Conservation (phyloP, 2,329 filamentous ascomycete species). For the Scolecobasidium constrictum region DNA sequence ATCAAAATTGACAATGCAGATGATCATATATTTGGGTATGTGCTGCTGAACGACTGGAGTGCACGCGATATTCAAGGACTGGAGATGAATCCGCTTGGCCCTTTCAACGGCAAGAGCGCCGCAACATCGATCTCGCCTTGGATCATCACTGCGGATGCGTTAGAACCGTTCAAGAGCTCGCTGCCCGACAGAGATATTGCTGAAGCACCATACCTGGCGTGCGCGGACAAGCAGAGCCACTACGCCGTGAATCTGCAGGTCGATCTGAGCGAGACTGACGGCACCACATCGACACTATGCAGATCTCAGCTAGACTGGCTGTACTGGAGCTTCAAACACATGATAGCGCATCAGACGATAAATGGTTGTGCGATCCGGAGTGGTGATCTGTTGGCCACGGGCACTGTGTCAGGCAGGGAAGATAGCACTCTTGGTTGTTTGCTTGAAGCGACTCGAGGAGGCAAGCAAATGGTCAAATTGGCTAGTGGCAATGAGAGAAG, state of each 20-base stretch:
- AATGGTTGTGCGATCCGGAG: conserved; percentile 58
- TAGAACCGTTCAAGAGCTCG: conserved; percentile 53
- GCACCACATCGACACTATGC: neutral
- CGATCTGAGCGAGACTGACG: conserved; percentile 38
- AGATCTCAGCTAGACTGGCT: conserved; percentile 2
- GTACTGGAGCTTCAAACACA: conserved; percentile 9
- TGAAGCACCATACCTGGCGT: conserved; percentile 53
- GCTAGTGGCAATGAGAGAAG: conserved; percentile 54
- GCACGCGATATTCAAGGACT: conserved; percentile 46
- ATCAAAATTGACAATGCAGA: conserved; percentile 31
- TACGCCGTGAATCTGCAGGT: conserved; percentile 62
- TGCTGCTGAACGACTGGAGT: conserved; percentile 51
- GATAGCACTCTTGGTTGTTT: conserved; percentile 54
- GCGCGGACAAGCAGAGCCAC: conserved; percentile 46
- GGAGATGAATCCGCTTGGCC: conserved; percentile 75
- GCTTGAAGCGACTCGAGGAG: conserved; percentile 59
- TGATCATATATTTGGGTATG: conserved; percentile 52
- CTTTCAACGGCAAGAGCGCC: conserved; percentile 79
- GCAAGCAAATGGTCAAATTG: conserved; percentile 53
- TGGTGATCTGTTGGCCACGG: conserved; percentile 66
- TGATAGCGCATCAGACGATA: conserved; percentile 10
- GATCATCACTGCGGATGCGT: conserved; percentile 66
- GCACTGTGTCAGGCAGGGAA: conserved; percentile 60
- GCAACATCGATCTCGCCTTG: conserved; percentile 66
- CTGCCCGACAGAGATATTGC: conserved; percentile 46